A percentile compares a stretch with the other conserved stretches of the same genome.
These are phyloP conservation scores for Kazachstania sp. DNA, from an alignment of 1,139 yeast species.

Conservation along the genomic window DNA sequence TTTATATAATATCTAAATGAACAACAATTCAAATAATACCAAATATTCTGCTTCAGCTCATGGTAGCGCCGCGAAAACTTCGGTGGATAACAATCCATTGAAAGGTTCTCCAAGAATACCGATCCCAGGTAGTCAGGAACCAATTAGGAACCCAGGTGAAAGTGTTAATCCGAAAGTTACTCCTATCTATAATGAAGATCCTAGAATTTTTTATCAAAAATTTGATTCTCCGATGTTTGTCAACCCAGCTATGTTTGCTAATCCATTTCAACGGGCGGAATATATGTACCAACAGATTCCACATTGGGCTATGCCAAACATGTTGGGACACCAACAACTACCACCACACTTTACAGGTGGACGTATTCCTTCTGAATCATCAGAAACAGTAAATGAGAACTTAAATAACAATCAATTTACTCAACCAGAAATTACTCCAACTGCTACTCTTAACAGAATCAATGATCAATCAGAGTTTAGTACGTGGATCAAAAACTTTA, in stretches of 20 bases:
- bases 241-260: neutral
- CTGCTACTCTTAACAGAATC: neutral
- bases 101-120: neutral
- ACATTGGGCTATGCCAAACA: neutral
- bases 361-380: neutral
- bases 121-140: slow-evolving; percentile 1
- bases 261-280: neutral
- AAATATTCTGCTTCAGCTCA: neutral
- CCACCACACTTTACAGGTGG: neutral
- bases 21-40: too few species aligned
- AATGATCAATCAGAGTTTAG: neutral
- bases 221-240: neutral
- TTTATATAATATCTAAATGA: too few species aligned
- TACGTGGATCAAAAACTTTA: neutral
- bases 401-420: neutral
- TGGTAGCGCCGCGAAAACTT: slow-evolving; percentile 1
- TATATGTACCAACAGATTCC: neutral
- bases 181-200: neutral
- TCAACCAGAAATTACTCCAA: neutral
- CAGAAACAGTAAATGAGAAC: neutral
- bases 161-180: neutral
- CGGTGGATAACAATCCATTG: neutral
- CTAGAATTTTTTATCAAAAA: neutral
- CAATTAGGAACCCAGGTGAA: neutral
- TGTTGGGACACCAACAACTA: neutral